These are phyloP conservation scores for Vitis hybrid DNA, from an alignment of 177 flowering plant species.

Conservation along the genomic window DNA sequence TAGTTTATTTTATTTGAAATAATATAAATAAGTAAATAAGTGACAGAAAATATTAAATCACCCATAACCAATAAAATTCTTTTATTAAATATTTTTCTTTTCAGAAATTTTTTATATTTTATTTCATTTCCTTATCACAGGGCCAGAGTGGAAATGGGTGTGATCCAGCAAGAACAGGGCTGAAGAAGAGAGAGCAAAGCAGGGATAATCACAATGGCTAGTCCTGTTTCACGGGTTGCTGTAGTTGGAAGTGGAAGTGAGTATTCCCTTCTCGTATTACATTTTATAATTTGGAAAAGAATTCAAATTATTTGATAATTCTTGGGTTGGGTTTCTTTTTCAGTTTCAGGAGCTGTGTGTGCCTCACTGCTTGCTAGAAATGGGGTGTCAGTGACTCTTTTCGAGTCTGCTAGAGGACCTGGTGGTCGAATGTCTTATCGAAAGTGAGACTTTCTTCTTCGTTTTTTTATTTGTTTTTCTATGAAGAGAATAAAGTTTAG, in stretches of 20 bases:
- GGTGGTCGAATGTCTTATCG: conserved; percentile 90
- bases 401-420: conserved; percentile 82
- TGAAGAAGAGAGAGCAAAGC: not conserved
- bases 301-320: not conserved
- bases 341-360: conserved; percentile 88
- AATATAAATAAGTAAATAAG: no score
- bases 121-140: no score
- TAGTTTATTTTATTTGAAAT: no score
- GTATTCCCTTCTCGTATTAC: conserved; percentile 5
- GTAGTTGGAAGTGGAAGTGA: conserved; percentile 85
- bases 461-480: not conserved
- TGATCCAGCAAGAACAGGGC: no score
- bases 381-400: conserved; percentile 69
- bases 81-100: no score
- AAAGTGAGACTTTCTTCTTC: conserved; percentile 34
- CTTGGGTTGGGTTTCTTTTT: conserved; percentile 3
- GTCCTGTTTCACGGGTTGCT: conserved; percentile 43
- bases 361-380: conserved; percentile 64
- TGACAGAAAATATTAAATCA: no score
- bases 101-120: no score
- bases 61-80: no score
- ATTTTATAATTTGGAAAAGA: not conserved
- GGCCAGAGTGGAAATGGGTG: no score
- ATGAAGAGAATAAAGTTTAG: not conserved
- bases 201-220: conserved; percentile 12